Base-by-base conservation (phyloP, 2,329 filamentous ascomycete species). In the Cladosporium austrohemisphaericum region DNA sequence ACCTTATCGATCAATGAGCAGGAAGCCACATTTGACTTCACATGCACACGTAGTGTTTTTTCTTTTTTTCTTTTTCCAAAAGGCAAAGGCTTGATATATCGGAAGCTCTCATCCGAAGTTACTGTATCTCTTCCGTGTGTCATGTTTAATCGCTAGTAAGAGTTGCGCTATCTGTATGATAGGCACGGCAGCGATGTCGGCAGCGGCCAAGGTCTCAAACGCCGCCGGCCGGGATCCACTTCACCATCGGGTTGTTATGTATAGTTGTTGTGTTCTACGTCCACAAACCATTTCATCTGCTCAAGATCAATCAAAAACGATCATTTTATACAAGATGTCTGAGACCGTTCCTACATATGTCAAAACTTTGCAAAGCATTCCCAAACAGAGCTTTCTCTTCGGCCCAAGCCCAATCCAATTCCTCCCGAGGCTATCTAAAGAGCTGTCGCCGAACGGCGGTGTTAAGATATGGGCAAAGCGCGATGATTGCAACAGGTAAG, bases 381-480 rank as follows among this genome's bases (percentile, higher is more conserved):
- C 82, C 10, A 75, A 79, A 52, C 70, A 79, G 57, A 65, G 71
- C 8, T 77, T 87, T 57, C 78, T 85, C 52, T 84, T 86, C 47
- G 81, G 81, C 1, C 79, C 83, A 13, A 86, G 84, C 0, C 84
- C 83, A 23, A 84, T 88, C 60, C 82, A 88, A 62, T 66, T 74
- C 44, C 77, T 88, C 28, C 79, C 81, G 48, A 76, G 82, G 54
- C 85, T 86, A 60, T 81, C 80, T 25, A 65, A 74, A 46, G 79
- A 78, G 19, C 75, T 86, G 4, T 55, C 51, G 3, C 52, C 57
- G 6, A 76, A 78, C 41, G 76, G 76, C 23, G 76, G 76, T 57
- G 79, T 85, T 32, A 72, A 75, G 16, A 76, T 88, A 55, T 88
- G 81, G 62, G 84, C 84, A 46, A 88, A 88, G 68, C 77, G 84